A percentile compares a stretch with the other conserved stretches of the same genome.
phyloP scores from a whole-genome alignment of 1,284 basidiomycete species.

The Austroboletus novae-zelandiae region DNA sequence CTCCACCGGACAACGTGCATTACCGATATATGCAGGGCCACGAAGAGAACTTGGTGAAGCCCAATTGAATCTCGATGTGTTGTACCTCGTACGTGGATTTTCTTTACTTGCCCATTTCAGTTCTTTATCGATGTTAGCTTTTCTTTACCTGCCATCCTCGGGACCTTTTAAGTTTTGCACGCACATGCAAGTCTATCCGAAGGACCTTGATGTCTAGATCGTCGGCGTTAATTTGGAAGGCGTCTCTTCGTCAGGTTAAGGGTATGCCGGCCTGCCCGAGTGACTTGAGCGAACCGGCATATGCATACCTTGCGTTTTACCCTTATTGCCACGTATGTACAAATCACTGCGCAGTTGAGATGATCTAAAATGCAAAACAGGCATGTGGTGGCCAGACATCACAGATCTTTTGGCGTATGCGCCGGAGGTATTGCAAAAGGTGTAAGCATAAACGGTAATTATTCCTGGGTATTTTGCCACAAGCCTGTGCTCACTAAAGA shows the following conservation, averaged over 20 bases:
- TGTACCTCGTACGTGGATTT: conserved; percentile 2
- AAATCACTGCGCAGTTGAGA: background rate
- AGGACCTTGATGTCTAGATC: conserved; percentile 12
- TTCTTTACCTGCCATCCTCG: conserved; percentile 1
- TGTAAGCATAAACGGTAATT: conserved; percentile 7
- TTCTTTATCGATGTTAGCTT: background rate
- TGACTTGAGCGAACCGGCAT: conserved; percentile 32
- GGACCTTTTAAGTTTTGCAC: conserved; percentile 18
- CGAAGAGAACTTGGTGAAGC: background rate
- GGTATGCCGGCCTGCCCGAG: conserved; percentile 20
- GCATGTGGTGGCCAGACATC: background rate
- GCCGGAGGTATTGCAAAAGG: conserved; percentile 10
- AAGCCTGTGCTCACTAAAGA: background rate
- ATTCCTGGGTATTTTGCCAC: no score
- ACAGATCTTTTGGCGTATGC: conserved; percentile 5
- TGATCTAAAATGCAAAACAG: background rate
- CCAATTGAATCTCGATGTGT: conserved; percentile 5
- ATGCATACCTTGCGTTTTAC: conserved; percentile 22
- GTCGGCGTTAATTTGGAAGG: conserved; percentile 16
- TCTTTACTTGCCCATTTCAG: background rate
- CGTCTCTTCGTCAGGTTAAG: background rate
- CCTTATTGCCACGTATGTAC: conserved; percentile 8
- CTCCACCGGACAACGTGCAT: no score
- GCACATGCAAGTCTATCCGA: conserved; percentile 17
- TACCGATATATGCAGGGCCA: no score